These are phyloP conservation scores for Beauveria scarabaeidicola DNA, from an alignment of 2,329 filamentous ascomycete genomes.

Conservation along the genomic window DNA sequence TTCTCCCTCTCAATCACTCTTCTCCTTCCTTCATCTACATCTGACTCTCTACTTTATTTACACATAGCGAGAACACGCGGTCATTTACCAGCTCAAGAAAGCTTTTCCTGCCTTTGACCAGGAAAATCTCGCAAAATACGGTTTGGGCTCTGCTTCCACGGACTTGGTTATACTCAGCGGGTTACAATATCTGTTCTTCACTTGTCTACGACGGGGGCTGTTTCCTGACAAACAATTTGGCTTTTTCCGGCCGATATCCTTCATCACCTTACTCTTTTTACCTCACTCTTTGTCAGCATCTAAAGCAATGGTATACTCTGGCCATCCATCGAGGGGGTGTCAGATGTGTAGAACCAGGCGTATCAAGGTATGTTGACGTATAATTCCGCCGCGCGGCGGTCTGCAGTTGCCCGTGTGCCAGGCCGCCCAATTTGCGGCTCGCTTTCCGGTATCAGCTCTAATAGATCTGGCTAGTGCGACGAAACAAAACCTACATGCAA, in stretches of 20 bases:
- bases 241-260: background rate
- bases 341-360: slow-evolving; percentile 66
- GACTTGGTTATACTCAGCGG: too few species aligned
- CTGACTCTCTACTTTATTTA: background rate
- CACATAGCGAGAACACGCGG: background rate
- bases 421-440: background rate
- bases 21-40: background rate
- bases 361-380: slow-evolving; percentile 52
- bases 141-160: background rate
- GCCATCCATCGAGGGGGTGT: slow-evolving; percentile 59
- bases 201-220: background rate
- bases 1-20: background rate
- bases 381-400: background rate
- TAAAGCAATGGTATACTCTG: slow-evolving; percentile 53
- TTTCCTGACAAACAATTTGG: background rate
- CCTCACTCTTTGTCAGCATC: background rate
- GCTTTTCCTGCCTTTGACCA: too few species aligned
- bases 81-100: too few species aligned
- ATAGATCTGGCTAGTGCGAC: slow-evolving; percentile 44
- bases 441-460: background rate
- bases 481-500: slow-evolving; percentile 58
- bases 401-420: background rate
- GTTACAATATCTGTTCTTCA: background rate
- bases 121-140: background rate
- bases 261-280: background rate